These are phyloP conservation scores for Carnegiea gigantea DNA, from an alignment of 179 eudicot genomes.

Conservation along the genomic window DNA sequence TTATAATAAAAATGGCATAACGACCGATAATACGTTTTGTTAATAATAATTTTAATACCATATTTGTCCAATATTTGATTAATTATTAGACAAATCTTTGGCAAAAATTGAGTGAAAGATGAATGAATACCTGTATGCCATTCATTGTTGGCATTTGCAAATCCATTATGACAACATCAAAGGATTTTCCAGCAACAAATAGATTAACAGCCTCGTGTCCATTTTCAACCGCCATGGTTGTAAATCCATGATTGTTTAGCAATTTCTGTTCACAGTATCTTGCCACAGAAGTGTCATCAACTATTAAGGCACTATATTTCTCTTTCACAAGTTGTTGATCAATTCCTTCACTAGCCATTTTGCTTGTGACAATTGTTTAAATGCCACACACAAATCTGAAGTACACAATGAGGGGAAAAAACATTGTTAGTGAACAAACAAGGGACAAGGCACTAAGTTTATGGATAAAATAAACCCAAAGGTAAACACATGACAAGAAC, in stretches of 20 bases:
- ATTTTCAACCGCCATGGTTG: background rate
- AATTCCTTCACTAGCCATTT: background rate
- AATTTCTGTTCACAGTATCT: background rate
- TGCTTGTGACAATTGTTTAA: background rate
- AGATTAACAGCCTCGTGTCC: conserved; percentile 3
- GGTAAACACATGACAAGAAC: too few species aligned
- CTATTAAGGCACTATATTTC: background rate
- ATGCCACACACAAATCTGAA: background rate
- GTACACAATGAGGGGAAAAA: background rate
- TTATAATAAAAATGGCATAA: too few species aligned
- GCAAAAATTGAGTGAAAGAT: background rate
- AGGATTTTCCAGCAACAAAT: background rate
- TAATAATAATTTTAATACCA: too few species aligned
- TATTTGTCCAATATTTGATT: too few species aligned
- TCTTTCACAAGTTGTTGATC: background rate
- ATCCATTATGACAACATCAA: conserved; percentile 10
- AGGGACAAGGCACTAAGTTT: background rate
- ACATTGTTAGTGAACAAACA: background rate
- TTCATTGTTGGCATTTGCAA: conserved; percentile 5
- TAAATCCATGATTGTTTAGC: background rate
- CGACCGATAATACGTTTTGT: too few species aligned
- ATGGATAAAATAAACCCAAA: too few species aligned
- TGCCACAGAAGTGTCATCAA: background rate
- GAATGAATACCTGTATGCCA: background rate
- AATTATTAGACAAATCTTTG: too few species aligned